Percentiles rank a stretch among this genome's conserved stretches.
phyloP scores from a whole-genome alignment of 805 yeast genomes.

The Pichia eremophila region DNA sequence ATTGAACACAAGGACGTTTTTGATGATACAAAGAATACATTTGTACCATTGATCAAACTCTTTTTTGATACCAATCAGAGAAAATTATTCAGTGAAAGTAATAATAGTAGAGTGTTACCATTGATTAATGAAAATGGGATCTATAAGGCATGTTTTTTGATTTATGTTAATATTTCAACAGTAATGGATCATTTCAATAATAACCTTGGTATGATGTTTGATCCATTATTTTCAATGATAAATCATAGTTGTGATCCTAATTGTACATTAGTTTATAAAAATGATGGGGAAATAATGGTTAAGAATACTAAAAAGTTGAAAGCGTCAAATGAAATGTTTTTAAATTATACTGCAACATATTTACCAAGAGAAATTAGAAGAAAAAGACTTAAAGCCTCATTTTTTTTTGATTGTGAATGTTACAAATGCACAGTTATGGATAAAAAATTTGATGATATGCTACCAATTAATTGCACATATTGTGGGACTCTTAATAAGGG shows the following conservation, averaged over 20 bases:
- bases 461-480: slow-evolving; percentile 19
- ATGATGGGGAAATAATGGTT: slow-evolving; percentile 12
- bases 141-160: slow-evolving; percentile 11
- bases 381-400: slow-evolving; percentile 21
- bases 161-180: slow-evolving; percentile 25
- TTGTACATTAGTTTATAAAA: slow-evolving; percentile 17
- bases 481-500: slow-evolving; percentile 16
- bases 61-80: neutral
- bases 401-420: slow-evolving; percentile 30
- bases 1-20: slow-evolving; percentile 11
- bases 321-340: slow-evolving; percentile 21
- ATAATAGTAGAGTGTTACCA: neutral
- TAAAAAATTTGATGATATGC: slow-evolving; percentile 18
- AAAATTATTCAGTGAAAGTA: neutral
- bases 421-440: slow-evolving; percentile 13
- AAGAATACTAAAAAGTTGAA: slow-evolving; percentile 15
- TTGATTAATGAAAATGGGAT: slow-evolving; percentile 11
- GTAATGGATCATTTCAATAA: slow-evolving; percentile 21
- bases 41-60: slow-evolving; percentile 8
- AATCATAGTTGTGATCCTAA: slow-evolving; percentile 36
- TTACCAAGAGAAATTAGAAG: slow-evolving; percentile 25
- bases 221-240: slow-evolving; percentile 29
- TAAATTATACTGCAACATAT: slow-evolving; percentile 23
- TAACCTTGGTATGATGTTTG: slow-evolving; percentile 28
- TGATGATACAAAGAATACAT: slow-evolving; percentile 10